Evolutionary conservation across 2,329 filamentous ascomycete species (phyloP), one percentile per base, ranked within the genome.

Genomic region (Leptographium procerum): DNA sequence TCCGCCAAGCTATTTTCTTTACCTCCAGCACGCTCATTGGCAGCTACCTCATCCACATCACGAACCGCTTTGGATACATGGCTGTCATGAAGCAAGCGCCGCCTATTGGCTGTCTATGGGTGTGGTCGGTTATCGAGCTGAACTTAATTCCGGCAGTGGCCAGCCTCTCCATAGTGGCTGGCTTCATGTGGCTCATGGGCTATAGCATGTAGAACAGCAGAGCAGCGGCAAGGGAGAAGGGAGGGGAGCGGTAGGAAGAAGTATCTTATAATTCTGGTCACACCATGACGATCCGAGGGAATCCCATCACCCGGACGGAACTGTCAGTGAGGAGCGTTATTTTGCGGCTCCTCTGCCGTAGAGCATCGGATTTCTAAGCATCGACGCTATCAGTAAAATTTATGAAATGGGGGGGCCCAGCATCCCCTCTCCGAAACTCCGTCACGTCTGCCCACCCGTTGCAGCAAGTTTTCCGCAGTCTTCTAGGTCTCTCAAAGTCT

Each of bases 41-140:
- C 1, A 89, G 85, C 71, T 91, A 90, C 70, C 76, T 96, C 62
- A 85, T 97, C 54, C 77, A 88, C 64, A 83, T 91, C 57, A 90
- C 88, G 29, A 97, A 96, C 67, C 79, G 77, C 33, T 82, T 85
- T 63, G 83, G 86, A 5, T 97, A 96, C 67, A 84, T 95, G 65
- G 87, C 88, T 8, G 85, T 95, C 24, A 91, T 97, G 89, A 95
- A 96, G 75, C 85, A 84, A 62, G 88, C 91, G 0, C 94, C 94
- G n/a, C 85, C 91, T 6, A 70, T 96, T 16, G 94, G 90, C 0
- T 92, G 89, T 47, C 71, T 97, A 22, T 97, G 92, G 91, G 81
- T 97, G 5, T 97, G 92, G 91, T 84, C 87, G 34, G 86, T 97
- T 26, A 79, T 97, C 52, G 94, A 99, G 74, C 80, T 96, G 72